Base-by-base conservation (phyloP, 2,329 filamentous ascomycete species). In the Colletotrichum australisinense region DNA sequence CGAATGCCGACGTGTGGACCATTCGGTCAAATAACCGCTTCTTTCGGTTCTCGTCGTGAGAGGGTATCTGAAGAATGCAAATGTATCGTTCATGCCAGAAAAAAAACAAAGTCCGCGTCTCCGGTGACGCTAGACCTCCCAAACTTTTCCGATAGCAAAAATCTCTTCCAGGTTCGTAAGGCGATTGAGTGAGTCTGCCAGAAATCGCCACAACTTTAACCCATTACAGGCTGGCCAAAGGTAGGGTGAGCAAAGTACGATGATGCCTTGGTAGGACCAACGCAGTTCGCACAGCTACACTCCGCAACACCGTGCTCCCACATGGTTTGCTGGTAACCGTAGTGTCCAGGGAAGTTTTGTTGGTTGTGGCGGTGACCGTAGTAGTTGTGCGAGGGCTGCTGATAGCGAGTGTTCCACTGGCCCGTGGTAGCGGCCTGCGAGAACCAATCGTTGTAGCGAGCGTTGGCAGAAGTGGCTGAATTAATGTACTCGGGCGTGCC, bases 391-490 rank as follows among this genome's bases (percentile, higher is more conserved):
- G 82, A 74, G n/a, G 81, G 79, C 55, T 86, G 84, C 62, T 86
- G 84, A 69, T 87, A 88, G 22, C 85, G 84, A 22, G 73, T 83
- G 75, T 83, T 83, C 74, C 86, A 85, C 77, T 85, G 84, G 7
- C 82, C 81, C 26, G 82, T 79, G 52, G 83, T 82, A 71, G 86
- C 84, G 9, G 83, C 81, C n/a, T 74, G 69, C 2, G 74, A 75
- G 73, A 91, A 90, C 88, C 88, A 91, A 56, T 91, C 89, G 30
- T 88, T 87, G 80, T 91, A 91, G 46, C 85, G 87, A 26, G 86
- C 83, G 68, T 90, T 90, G 75, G 85, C 84, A 1, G 88, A 87
- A 0, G 88, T 84, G 4, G 89, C 87, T 55, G 89, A 90, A 79
- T 87, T 86, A 62, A 85, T 82, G 75, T 90, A 89, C 76, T 91